Evolutionary conservation across 345 rosid species (phyloP).

Genomic region (Rubroshorea leprosula): DNA sequence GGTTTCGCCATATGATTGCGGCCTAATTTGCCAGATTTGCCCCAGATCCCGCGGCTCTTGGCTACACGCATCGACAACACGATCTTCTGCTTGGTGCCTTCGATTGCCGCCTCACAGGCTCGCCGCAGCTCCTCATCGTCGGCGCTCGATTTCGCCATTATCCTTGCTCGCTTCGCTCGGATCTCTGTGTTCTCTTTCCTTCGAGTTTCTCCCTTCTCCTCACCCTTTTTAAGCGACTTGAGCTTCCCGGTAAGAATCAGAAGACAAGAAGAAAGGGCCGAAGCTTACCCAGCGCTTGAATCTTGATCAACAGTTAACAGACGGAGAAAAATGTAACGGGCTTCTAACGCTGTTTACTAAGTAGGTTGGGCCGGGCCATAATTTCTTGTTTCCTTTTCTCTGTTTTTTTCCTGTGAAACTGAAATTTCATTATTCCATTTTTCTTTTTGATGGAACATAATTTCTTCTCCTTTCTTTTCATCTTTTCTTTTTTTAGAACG

Average conservation of each 20-base stretch:
- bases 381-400: no score
- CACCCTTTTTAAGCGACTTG: slow-evolving; percentile 5
- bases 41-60: slow-evolving; percentile 92
- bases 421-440: no score
- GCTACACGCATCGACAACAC: slow-evolving; percentile 93
- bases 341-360: no score
- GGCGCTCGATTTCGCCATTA: slow-evolving; percentile 98
- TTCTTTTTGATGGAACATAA: no score
- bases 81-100: slow-evolving; percentile 84
- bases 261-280: not conserved
- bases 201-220: slow-evolving; percentile 1
- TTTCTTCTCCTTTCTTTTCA: no score
- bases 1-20: slow-evolving; percentile 93
- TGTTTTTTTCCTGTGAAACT: no score
- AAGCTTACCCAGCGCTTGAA: not conserved
- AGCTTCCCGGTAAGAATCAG: slow-evolving; percentile 8
- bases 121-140: slow-evolving; percentile 91
- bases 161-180: not conserved
- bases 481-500: no score
- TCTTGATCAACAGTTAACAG: not conserved
- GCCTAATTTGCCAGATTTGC: slow-evolving; percentile 83
- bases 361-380: no score
- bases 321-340: no score
- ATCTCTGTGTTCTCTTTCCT: slow-evolving; percentile 3
- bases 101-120: slow-evolving; percentile 93